Evolutionary conservation across 108 stramenopile species (phyloP).

Genomic region (Fistulifera solaris): DNA sequence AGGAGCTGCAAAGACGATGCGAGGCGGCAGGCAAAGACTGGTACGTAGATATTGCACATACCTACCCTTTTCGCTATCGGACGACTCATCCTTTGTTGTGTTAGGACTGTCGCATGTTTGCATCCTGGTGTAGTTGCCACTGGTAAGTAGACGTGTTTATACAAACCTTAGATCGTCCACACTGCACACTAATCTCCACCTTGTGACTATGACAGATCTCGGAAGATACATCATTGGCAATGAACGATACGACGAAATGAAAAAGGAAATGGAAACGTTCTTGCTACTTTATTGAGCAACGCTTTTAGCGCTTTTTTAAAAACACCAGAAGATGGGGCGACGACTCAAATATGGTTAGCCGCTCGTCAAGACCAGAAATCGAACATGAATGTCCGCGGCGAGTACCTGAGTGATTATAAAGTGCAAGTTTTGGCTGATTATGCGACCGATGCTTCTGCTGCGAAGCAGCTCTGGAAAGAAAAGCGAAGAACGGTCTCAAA

Average conservation of each 20-base stretch:
- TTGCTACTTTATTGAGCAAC: constrained; percentile 25
- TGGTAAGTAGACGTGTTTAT: no score
- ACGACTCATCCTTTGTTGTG: no score
- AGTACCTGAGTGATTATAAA: no score
- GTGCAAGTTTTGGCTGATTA: constrained; percentile 12
- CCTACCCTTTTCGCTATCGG: no score
- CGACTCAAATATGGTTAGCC: constrained; percentile 60
- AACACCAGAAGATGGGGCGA: constrained; percentile 48
- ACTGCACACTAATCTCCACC: no score
- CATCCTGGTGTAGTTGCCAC: constrained; percentile 68
- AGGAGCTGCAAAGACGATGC: constrained; percentile 61
- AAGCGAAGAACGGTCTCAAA: constrained; percentile 21
- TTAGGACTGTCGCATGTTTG: constrained; percentile 30
- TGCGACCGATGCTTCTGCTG: constrained; percentile 23
- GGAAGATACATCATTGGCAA: constrained; percentile 50
- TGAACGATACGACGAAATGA: constrained; percentile 39
- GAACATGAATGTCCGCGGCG: no score
- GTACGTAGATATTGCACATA: background rate
- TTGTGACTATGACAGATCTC: constrained; percentile 21
- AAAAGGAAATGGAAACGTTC: constrained; percentile 19
- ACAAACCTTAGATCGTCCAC: no score
- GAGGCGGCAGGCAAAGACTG: constrained; percentile 30
- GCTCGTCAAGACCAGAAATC: constrained; percentile 13
- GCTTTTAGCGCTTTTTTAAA: constrained; percentile 26
- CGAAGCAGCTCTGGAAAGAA: constrained; percentile 24